phyloP scores from a whole-genome alignment of 768 basidiomycete genomes.

The Mycena vitilis region DNA sequence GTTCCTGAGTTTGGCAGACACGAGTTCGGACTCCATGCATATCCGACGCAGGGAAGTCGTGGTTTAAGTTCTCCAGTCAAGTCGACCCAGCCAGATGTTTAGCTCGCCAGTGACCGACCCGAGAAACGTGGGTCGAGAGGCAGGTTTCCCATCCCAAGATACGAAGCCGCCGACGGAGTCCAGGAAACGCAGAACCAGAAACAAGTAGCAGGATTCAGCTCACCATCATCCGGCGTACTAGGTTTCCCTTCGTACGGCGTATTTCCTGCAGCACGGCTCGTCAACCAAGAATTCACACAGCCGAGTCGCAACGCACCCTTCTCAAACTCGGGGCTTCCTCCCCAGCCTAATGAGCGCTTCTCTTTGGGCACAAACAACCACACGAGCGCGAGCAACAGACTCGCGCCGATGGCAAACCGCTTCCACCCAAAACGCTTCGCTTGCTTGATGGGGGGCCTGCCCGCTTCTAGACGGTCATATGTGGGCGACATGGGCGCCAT shows the following conservation, averaged over 20 bases:
- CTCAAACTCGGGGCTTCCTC: constrained; percentile 40
- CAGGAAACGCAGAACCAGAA: background rate
- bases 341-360: constrained; percentile 26
- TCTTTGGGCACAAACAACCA: constrained; percentile 74
- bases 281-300: background rate
- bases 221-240: background rate
- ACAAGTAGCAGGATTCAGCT: background rate
- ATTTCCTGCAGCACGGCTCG: constrained; percentile 8
- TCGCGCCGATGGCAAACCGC: constrained; percentile 72
- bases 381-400: constrained; percentile 66
- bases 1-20: no score
- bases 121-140: no score
- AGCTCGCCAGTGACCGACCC: no score
- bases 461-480: constrained; percentile 73
- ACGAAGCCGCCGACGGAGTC: no score
- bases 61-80: no score
- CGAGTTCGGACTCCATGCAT: no score
- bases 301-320: constrained; percentile 9
- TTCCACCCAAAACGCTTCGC: constrained; percentile 67
- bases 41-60: no score
- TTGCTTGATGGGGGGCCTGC: constrained; percentile 58
- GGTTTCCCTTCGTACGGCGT: constrained; percentile 25
- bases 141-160: no score
- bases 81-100: no score
- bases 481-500: constrained; percentile 51